A percentile compares a stretch with the other conserved stretches of the same genome.
Conservation (phyloP, 768 basidiomycete species). For the Collybia mongolica region DNA sequence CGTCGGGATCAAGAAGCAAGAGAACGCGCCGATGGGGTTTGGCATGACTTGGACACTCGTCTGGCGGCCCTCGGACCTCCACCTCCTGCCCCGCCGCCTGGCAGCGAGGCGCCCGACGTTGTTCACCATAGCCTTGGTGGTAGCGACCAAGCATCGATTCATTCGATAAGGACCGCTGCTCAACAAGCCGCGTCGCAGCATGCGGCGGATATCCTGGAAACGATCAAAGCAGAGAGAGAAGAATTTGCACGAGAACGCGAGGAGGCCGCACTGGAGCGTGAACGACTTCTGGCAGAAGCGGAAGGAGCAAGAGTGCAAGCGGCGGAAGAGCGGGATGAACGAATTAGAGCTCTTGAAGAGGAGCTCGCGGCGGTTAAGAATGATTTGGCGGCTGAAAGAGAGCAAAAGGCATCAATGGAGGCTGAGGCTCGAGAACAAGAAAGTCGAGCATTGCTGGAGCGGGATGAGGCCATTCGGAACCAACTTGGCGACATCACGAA, state of each 20-base stretch:
- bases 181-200: constrained; percentile 57
- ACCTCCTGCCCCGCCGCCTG: constrained; percentile 15
- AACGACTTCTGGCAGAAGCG: constrained; percentile 44
- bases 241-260: constrained; percentile 57
- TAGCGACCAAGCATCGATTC: constrained; percentile 36
- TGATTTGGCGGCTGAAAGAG: constrained; percentile 65
- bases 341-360: constrained; percentile 61
- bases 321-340: constrained; percentile 49
- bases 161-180: constrained; percentile 38
- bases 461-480: constrained; percentile 55
- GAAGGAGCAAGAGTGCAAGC: constrained; percentile 47
- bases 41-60: constrained; percentile 36
- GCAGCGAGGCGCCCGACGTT: not conserved
- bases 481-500: constrained; percentile 75
- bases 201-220: constrained; percentile 57
- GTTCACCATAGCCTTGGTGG: constrained; percentile 19
- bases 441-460: constrained; percentile 53
- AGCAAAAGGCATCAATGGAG: constrained; percentile 55
- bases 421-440: constrained; percentile 63
- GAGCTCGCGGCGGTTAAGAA: constrained; percentile 55
- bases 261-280: constrained; percentile 51
- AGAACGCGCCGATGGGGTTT: constrained; percentile 48
- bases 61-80: constrained; percentile 32
- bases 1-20: constrained; percentile 56
- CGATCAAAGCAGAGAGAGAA: constrained; percentile 57